These are phyloP conservation scores for Tuctoria greenei DNA, from an alignment of 176 grass and related monocot genomes.

Conservation along the genomic window DNA sequence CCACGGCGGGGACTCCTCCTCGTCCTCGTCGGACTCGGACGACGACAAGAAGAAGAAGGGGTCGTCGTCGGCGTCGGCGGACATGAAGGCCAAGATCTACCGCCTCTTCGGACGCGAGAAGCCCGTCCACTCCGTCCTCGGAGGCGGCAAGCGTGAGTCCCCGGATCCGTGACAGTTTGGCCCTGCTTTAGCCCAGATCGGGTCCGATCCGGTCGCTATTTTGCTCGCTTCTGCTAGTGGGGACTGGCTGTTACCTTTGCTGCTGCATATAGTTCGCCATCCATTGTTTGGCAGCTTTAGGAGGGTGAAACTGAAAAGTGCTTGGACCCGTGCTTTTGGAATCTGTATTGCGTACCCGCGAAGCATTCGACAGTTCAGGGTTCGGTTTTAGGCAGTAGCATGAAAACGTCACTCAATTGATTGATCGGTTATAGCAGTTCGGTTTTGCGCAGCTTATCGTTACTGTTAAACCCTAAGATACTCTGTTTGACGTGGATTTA, in stretches of 20 bases:
- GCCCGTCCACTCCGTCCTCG: constrained; percentile 63
- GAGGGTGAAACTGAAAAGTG: background rate
- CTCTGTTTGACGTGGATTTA: constrained; percentile 12
- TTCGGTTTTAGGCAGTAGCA: background rate
- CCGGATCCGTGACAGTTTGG: constrained; percentile 2
- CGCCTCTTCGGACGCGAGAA: constrained; percentile 64
- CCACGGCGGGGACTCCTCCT: constrained; percentile 53
- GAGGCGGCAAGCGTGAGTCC: constrained; percentile 54
- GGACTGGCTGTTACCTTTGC: background rate
- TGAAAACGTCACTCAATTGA: background rate
- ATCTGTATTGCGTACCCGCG: background rate
- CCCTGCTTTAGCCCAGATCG: constrained; percentile 12
- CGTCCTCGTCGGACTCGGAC: constrained; percentile 77
- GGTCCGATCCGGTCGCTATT: constrained; percentile 23
- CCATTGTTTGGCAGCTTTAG: background rate
- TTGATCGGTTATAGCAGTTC: background rate
- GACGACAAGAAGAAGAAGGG: constrained; percentile 55
- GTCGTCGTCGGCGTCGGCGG: constrained; percentile 33
- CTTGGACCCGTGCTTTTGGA: background rate
- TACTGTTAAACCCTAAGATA: constrained; percentile 16
- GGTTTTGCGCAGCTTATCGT: constrained; percentile 10
- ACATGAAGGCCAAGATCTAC: constrained; percentile 63
- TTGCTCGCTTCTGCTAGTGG: background rate
- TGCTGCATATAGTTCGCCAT: background rate
- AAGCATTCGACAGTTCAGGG: background rate